Percentiles rank a stretch among this genome's conserved stretches.
Evolutionary conservation across 371 early-diverging fungal genomes (phyloP).

Genomic region (Fennellomyces sp.): DNA sequence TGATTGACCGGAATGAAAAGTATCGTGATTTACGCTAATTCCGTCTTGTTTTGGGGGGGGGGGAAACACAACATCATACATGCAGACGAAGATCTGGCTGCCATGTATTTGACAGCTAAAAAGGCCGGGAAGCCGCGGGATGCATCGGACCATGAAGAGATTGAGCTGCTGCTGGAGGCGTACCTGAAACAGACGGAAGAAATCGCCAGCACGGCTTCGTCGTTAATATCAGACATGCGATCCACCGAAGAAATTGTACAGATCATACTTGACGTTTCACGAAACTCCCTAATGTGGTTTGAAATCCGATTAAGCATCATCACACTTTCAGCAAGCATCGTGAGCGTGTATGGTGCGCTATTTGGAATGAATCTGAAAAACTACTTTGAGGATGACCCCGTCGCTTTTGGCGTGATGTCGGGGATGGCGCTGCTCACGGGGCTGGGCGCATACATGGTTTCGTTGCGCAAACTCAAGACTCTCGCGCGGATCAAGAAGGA

Average conservation of each 20-base stretch:
- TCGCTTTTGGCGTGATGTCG: constrained; percentile 68
- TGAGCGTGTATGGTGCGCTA: constrained; percentile 66
- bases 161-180: constrained; percentile 86
- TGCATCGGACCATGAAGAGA: constrained; percentile 78
- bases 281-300: constrained; percentile 84
- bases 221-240: constrained; percentile 74
- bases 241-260: constrained; percentile 88
- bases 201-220: constrained; percentile 70
- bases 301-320: constrained; percentile 82
- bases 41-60: background rate
- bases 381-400: constrained; percentile 69
- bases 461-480: constrained; percentile 31
- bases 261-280: constrained; percentile 81
- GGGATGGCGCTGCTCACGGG: constrained; percentile 54
- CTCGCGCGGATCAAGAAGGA: constrained; percentile 26
- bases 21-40: background rate
- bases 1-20: background rate
- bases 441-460: constrained; percentile 34
- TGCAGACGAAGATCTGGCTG: constrained; percentile 90
- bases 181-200: constrained; percentile 89
- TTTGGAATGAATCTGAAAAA: constrained; percentile 91
- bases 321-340: constrained; percentile 72
- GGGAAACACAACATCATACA: background rate
- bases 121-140: constrained; percentile 56
- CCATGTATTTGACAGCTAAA: constrained; percentile 87